These are phyloP conservation scores for Protea cynaroides DNA, from an alignment of 164 flowering plant genomes.

Conservation along the genomic window DNA sequence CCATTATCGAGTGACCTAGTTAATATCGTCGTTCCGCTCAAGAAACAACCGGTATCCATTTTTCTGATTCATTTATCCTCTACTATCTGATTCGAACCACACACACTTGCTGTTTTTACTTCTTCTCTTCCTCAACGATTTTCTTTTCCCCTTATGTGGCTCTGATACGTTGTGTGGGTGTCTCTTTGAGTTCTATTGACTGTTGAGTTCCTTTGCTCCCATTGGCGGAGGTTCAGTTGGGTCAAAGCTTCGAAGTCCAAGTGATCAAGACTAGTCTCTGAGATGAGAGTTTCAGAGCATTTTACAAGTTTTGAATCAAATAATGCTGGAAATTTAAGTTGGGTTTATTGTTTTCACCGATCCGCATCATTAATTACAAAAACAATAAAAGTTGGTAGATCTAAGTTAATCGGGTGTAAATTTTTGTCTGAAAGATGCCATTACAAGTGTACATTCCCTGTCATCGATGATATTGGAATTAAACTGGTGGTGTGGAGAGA, in stretches of 20 bases:
- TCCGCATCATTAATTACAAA: neutral
- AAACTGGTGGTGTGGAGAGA: no score
- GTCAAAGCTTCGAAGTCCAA: constrained; percentile 79
- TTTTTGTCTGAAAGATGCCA: no score
- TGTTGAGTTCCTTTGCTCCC: no score
- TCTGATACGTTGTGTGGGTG: no score
- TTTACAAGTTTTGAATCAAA: constrained; percentile 65
- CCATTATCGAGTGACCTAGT: no score
- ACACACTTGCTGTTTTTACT: no score
- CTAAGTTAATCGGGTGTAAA: neutral
- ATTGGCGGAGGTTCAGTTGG: constrained; percentile 96
- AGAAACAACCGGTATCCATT: constrained; percentile 36
- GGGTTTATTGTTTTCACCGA: neutral
- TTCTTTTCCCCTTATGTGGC: no score
- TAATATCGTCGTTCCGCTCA: constrained; percentile 23
- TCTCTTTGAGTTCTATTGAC: no score
- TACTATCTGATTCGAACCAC: no score
- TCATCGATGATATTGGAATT: no score
- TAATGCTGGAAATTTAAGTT: neutral
- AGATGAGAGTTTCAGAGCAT: constrained; percentile 82
- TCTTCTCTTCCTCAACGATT: no score
- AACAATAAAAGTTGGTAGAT: neutral
- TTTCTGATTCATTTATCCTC: neutral
- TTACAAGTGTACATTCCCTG: no score
- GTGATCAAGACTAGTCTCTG: constrained; percentile 75